phyloP scores from a whole-genome alignment of 139 green algal species.

The Yamagishiella unicocca region DNA sequence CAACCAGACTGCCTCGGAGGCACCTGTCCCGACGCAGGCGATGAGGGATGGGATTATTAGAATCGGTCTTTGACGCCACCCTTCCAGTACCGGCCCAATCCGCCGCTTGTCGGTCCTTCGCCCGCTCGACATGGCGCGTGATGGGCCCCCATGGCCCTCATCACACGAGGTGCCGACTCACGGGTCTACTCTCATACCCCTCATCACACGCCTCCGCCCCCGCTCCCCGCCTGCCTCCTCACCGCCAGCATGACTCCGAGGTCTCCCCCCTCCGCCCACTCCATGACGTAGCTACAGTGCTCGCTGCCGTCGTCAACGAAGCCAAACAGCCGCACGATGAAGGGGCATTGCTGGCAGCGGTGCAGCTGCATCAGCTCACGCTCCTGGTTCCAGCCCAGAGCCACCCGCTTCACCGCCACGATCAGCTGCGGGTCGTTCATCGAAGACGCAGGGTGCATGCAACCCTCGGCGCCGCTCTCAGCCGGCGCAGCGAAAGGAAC shows the following conservation, averaged over 20 bases:
- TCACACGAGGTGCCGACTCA: too few relatives aligned
- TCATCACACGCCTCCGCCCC: not conserved
- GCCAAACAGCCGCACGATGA: slow-evolving; percentile 52
- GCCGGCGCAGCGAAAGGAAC: too few relatives aligned
- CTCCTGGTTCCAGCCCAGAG: slow-evolving; percentile 48
- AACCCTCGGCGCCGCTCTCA: not conserved
- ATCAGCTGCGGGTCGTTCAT: slow-evolving; percentile 32
- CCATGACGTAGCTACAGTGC: slow-evolving; percentile 40
- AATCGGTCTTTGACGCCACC: too few relatives aligned
- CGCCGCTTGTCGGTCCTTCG: too few relatives aligned
- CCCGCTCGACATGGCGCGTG: too few relatives aligned
- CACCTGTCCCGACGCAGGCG: too few relatives aligned
- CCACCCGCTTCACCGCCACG: slow-evolving; percentile 42
- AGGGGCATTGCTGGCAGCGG: slow-evolving; percentile 43
- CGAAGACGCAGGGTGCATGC: not conserved
- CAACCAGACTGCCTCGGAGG: too few relatives aligned
- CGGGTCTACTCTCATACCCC: not conserved
- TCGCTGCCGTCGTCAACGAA: slow-evolving; percentile 41
- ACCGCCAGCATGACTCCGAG: slow-evolving; percentile 36
- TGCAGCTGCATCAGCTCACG: slow-evolving; percentile 52
- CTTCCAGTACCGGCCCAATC: too few relatives aligned
- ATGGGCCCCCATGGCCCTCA: too few relatives aligned
- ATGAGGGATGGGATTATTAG: too few relatives aligned
- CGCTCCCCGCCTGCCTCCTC: not conserved
- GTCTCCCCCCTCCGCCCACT: slow-evolving; percentile 50